These are phyloP conservation scores for Eremochloa ophiuroides DNA, from an alignment of 176 grass and related monocot genomes.

Conservation along the genomic window DNA sequence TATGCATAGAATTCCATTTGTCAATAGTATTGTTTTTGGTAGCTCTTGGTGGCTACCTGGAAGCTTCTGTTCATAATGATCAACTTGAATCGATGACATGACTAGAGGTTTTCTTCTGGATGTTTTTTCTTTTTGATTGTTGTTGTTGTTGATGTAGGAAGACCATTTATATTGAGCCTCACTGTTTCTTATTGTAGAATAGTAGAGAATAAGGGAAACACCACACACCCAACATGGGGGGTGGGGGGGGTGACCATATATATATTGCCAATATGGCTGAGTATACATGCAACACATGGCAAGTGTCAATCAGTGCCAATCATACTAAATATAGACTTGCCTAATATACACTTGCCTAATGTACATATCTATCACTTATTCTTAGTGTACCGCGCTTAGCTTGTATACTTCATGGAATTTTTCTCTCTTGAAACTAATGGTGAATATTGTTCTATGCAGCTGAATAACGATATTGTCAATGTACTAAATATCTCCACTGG, in stretches of 20 bases:
- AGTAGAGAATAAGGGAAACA: no score
- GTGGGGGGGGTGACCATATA: no score
- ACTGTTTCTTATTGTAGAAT: neutral
- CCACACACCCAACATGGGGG: no score
- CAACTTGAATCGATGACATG: neutral
- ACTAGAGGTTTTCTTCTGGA: neutral
- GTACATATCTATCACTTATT: no score
- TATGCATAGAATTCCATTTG: neutral
- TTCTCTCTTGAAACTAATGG: slow-evolving; percentile 12
- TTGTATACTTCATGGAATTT: neutral
- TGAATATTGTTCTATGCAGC: slow-evolving; percentile 38
- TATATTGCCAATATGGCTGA: no score
- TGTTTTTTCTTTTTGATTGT: neutral
- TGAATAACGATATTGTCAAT: slow-evolving; percentile 94
- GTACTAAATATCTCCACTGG: slow-evolving; percentile 80
- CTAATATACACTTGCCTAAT: no score
- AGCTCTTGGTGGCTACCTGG: neutral
- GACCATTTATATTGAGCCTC: neutral
- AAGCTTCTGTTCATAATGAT: neutral
- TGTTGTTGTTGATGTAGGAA: slow-evolving; percentile 5
- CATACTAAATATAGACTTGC: no score
- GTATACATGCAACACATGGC: no score
- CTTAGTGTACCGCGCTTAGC: neutral
- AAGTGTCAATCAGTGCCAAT: no score
- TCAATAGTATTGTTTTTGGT: neutral